Base-by-base conservation (phyloP, 2,329 filamentous ascomycete genomes). In the Cordyceps pruinosa region DNA sequence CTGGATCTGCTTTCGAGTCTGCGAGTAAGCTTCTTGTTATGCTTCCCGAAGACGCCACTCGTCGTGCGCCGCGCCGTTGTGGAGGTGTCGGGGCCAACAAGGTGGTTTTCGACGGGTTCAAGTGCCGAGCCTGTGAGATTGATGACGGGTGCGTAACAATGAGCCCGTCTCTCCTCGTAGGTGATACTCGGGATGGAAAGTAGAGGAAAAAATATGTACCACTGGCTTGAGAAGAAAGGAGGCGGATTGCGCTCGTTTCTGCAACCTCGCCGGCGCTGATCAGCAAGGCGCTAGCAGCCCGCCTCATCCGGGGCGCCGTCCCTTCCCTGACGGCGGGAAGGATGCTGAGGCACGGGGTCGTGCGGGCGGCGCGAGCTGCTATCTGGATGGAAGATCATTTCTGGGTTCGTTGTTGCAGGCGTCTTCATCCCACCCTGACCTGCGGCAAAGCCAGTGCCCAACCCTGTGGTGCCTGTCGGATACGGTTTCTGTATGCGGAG, bases 11-110 rank as follows among this genome's bases (percentile, higher is more conserved):
- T 45, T 35, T 23, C 3, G n/a, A 8, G 26, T 17, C 25, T 35
- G 23, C 28, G 28, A 37, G 32, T 46, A 54, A 54, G 51, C 51
- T 54, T 54, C 26, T 46, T 21, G 51, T 19, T 54, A 46, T 54
- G 41, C 41, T 34, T 54, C 12, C 17, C 19, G 35, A n/a, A n/a
- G n/a, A 34, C 28, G 32, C 41, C n/a, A 45, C 51, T 30, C 15
- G 37, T 10, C 15, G 26, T 23, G 21, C 17, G 21, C 9, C 30
- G 41, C 51, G 37, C n/a, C 49, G 10, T 23, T 54, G 51, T 54
- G 51, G 51, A 46, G 51, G 32, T 28, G 21, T 13, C 19, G 28
- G 7, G 39, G 19, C 39, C 39, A 53, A 30, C 51, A 54, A 46
- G 51, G 41, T 46, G 7, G 30, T 32, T 34, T 37, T 5, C 23